Evolutionary conservation across 441 rosid genomes (phyloP).

Genomic region (Croton setiger): DNA sequence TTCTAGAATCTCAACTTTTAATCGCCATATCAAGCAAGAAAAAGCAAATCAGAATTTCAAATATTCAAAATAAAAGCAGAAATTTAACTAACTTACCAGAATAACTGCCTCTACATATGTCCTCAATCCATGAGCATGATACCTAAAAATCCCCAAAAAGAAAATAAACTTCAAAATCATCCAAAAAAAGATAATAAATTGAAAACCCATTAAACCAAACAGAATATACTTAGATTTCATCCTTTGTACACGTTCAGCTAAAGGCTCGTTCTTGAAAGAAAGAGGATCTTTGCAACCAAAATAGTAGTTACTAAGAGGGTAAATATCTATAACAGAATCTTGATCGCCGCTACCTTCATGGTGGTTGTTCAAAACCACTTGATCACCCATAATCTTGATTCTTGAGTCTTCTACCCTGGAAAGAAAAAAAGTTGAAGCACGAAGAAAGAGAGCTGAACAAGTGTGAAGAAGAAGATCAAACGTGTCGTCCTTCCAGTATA

Average conservation of each 20-base stretch:
- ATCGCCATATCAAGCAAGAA: too few relatives aligned
- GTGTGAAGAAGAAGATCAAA: background rate
- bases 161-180: too few relatives aligned
- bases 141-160: constrained; percentile 31
- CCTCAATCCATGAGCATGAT: constrained; percentile 67
- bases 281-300: constrained; percentile 70
- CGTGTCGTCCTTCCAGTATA: background rate
- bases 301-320: constrained; percentile 71
- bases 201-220: constrained; percentile 3
- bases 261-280: constrained; percentile 54
- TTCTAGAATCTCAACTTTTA: too few relatives aligned
- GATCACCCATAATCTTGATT: constrained; percentile 18
- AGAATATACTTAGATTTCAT: constrained; percentile 56
- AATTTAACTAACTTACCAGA: constrained; percentile 48
- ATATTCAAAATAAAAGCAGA: background rate
- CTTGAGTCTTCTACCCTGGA: background rate
- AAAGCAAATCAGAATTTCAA: background rate
- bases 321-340: constrained; percentile 39
- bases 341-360: constrained; percentile 11
- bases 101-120: constrained; percentile 76
- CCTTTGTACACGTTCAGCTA: constrained; percentile 55
- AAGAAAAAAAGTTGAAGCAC: background rate
- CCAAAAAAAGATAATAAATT: background rate
- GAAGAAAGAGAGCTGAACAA: background rate
- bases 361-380: background rate